phyloP scores from a whole-genome alignment of 345 rosid genomes.

The Acer saccharum region DNA sequence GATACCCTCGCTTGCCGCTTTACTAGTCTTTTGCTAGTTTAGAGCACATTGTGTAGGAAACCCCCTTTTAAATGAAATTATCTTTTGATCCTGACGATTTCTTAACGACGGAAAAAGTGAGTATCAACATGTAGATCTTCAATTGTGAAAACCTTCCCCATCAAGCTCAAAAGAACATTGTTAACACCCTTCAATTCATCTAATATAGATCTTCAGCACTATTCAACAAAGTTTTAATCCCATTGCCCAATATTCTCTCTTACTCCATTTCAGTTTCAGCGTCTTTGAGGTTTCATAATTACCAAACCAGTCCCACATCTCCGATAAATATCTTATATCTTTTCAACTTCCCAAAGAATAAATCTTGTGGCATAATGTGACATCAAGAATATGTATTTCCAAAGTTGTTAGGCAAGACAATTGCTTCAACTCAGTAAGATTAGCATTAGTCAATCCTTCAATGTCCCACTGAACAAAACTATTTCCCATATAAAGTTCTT shows the following conservation, averaged over 20 bases:
- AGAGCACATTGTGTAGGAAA: too few species aligned
- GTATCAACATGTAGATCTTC: too few species aligned
- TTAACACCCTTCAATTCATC: too few species aligned
- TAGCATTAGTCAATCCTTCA: constrained; percentile 19
- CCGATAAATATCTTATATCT: not conserved
- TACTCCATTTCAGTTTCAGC: constrained; percentile 14
- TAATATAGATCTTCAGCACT: too few species aligned
- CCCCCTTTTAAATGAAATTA: too few species aligned
- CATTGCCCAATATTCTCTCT: not conserved
- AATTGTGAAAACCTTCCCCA: too few species aligned
- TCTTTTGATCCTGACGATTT: too few species aligned
- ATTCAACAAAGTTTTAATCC: not conserved
- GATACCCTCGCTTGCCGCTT: too few species aligned
- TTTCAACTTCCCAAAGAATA: not conserved
- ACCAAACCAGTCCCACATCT: not conserved
- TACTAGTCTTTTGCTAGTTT: too few species aligned
- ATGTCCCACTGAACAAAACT: constrained; percentile 27
- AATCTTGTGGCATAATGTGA: constrained; percentile 1
- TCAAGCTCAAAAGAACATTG: too few species aligned
- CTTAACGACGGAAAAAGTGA: too few species aligned
- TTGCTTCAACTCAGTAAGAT: constrained; percentile 22
- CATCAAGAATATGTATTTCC: constrained; percentile 11
- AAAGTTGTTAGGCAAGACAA: constrained; percentile 15
- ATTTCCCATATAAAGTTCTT: constrained; percentile 24
- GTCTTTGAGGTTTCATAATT: not conserved